Evolutionary conservation across 345 rosid species (phyloP).

Genomic region (Clausena lansium): DNA sequence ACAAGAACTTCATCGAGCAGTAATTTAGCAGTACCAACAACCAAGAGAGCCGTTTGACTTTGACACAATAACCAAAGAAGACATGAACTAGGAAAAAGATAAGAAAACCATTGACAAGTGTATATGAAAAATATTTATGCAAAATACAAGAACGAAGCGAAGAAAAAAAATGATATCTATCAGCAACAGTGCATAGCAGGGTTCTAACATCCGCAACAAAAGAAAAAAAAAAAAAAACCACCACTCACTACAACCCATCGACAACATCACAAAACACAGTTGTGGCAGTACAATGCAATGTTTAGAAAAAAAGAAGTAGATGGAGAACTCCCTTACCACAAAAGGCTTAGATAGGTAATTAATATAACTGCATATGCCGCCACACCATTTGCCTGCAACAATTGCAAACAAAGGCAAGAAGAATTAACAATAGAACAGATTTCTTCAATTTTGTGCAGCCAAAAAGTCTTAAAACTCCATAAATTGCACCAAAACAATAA

Average conservation of each 20-base stretch:
- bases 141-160: neutral
- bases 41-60: neutral
- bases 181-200: neutral
- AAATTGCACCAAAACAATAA: neutral
- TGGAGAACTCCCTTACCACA: conserved; percentile 71
- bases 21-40: neutral
- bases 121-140: neutral
- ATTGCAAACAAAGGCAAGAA: neutral
- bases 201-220: neutral
- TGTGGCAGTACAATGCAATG: neutral
- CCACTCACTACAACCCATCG: neutral
- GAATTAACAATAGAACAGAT: neutral
- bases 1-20: neutral
- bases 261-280: neutral
- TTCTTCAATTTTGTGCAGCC: neutral
- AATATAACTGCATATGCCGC: conserved; percentile 77
- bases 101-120: neutral
- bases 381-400: conserved; percentile 87
- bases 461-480: neutral
- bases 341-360: conserved; percentile 72
- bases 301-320: conserved; percentile 6
- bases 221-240: neutral
- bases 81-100: neutral
- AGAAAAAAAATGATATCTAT: conserved; percentile 9
- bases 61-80: neutral